These are phyloP conservation scores for Paramecium primaurelia DNA, from an alignment of 73 alveolate species.

Conservation along the genomic window DNA sequence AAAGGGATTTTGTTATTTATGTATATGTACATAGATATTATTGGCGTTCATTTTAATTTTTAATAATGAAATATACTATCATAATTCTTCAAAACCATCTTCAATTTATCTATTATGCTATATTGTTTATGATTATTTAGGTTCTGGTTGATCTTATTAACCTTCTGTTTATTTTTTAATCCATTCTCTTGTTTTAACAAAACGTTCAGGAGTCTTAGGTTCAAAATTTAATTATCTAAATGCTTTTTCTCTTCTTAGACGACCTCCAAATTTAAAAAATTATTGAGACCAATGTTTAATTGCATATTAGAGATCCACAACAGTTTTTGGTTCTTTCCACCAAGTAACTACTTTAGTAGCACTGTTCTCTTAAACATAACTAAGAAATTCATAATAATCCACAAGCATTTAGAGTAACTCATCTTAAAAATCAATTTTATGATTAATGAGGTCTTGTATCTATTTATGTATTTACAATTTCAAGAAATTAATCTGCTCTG, in stretches of 20 bases:
- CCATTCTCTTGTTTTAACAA: conserved; percentile 41
- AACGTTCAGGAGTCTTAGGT: neutral
- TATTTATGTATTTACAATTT: neutral
- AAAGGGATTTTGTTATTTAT: neutral
- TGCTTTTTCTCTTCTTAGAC: neutral
- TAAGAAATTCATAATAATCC: neutral
- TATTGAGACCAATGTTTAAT: neutral
- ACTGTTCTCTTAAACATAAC: conserved; percentile 2
- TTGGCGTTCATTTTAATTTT: neutral
- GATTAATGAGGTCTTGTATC: neutral
- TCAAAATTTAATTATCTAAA: neutral
- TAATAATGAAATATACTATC: neutral
- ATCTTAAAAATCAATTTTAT: neutral
- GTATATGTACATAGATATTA: neutral
- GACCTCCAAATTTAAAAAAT: neutral
- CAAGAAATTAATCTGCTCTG: neutral
- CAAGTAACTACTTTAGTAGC: neutral
- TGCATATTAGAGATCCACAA: neutral
- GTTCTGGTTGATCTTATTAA: neutral
- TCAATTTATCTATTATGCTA: neutral
- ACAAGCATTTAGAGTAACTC: neutral
- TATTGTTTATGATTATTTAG: neutral
- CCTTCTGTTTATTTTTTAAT: neutral
- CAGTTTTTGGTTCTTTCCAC: conserved; percentile 23
- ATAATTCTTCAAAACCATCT: neutral